A percentile compares a stretch with the other conserved stretches of the same genome.
Evolutionary conservation across 352 stramenopile species (phyloP).

Genomic region (Phytopythium boreale): DNA sequence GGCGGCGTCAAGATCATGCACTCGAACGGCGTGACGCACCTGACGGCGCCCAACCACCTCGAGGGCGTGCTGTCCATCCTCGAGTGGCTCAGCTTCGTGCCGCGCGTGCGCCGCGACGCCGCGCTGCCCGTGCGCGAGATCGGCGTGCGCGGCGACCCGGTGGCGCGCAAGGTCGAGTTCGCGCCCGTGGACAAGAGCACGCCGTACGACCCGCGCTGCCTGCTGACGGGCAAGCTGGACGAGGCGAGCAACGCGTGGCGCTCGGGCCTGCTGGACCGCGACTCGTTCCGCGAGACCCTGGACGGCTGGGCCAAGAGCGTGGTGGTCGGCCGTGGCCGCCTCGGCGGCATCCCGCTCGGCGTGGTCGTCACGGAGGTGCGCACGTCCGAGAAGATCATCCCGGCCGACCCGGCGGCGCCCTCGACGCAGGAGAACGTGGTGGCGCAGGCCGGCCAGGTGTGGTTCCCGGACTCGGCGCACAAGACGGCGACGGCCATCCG

Average conservation of each 20-base stretch:
- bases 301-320: constrained; percentile 99
- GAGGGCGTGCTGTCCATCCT: constrained; percentile 94
- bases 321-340: constrained; percentile 94
- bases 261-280: constrained; percentile 97
- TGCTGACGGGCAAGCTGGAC: constrained; percentile 88
- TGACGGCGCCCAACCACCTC: constrained; percentile 96
- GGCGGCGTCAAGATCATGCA: constrained; percentile 99
- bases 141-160: constrained; percentile 59
- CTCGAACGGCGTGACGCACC: constrained; percentile 99
- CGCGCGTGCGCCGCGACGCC: constrained; percentile 81
- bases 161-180: constrained; percentile 91
- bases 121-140: constrained; percentile 85
- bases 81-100: constrained; percentile 99
- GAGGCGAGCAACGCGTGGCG: constrained; percentile 81
- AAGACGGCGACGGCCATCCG: constrained; percentile 99
- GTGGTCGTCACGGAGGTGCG: constrained; percentile 99
- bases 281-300: constrained; percentile 98
- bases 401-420: constrained; percentile 97
- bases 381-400: constrained; percentile 95
- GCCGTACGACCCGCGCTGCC: constrained; percentile 94
- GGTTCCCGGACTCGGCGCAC: constrained; percentile 99
- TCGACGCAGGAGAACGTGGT: constrained; percentile 96
- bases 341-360: constrained; percentile 98
- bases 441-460: constrained; percentile 98
- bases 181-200: constrained; percentile 89